Evolutionary conservation across 2,329 filamentous ascomycete species (phyloP), one percentile per base, ranked within the genome.

Genomic region (Fusarium sp.): DNA sequence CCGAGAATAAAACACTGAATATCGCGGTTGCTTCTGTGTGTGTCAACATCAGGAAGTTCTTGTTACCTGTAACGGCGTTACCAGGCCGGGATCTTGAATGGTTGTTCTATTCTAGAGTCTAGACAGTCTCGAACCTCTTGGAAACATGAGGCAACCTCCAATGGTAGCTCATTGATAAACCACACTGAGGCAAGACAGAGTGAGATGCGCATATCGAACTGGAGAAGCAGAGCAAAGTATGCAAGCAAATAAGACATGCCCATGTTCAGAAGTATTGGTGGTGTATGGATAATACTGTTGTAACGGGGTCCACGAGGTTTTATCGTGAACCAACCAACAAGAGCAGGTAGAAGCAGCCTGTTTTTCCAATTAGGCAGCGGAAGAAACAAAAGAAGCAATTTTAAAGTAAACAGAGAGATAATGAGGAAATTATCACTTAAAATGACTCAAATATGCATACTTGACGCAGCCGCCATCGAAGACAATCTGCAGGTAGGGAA

Each of bases 401-500:
- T 18, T 4, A 19, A 57, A 55, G 19, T 37, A 49, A 23, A 37
- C 23, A 15, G 9, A 27, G 27, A 42, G 46, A 18, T 5, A 23
- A 63, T 45, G 37, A 52, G 19, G 41, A 23, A 57, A 35, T 42
- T 48, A 37, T 14, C 33, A 51, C 56, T 55, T 54, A 76, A 76
- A 76, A 76, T 76, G 71, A 72, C 73, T 76, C 73, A 76, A 55
- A 58, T 39, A 63, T 46, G 48, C 25, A 45, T 69, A 38, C 27
- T 69, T 59, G 64, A 72, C 65, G 72, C 73, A 75, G 73, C 66
- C 71, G 69, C 66, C 59, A 59, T 61, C 66, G 66, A 74, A 60
- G 70, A 72, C 55, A 65, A 56, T 69, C 48, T 72, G 55, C 56
- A 61, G 29, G 52, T 23, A 66, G 42, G 69, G 55, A 57, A 60